Conservation (phyloP, 2,329 filamentous ascomycete species). For the Fusarium nanum region DNA sequence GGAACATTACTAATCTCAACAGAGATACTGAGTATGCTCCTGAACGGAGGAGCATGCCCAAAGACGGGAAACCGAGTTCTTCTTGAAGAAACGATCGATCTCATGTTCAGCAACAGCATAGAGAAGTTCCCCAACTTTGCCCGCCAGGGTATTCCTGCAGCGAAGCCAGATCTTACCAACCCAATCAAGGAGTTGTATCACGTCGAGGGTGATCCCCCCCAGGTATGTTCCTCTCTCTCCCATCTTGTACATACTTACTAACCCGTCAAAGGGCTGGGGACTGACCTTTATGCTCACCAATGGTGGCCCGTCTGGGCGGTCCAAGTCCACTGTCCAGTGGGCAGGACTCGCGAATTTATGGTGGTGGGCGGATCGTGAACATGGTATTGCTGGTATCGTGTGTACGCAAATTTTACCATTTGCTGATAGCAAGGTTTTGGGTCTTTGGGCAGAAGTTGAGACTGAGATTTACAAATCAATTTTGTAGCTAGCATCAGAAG, state of each 20-base stretch:
- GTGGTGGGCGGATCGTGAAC: constrained; percentile 73
- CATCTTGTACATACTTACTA: neutral
- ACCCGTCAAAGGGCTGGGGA: constrained; percentile 65
- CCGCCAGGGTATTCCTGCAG: constrained; percentile 56
- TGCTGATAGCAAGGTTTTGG: constrained; percentile 56
- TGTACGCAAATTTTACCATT: constrained; percentile 64
- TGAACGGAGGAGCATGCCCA: constrained; percentile 73
- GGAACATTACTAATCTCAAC: constrained; percentile 5
- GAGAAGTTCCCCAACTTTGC: constrained; percentile 65
- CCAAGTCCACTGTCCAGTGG: constrained; percentile 65
- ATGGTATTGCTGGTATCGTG: constrained; percentile 66
- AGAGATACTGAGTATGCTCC: constrained; percentile 70
- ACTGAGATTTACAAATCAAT: constrained; percentile 52
- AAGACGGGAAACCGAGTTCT: constrained; percentile 66
- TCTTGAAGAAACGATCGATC: constrained; percentile 65
- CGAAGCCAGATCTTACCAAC: constrained; percentile 63
- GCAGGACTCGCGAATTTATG: constrained; percentile 69
- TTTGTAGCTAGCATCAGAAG: neutral
- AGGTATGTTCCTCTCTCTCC: constrained; percentile 46
- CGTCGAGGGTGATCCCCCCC: constrained; percentile 58
- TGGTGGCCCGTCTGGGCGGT: constrained; percentile 63
- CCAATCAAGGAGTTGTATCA: constrained; percentile 63
- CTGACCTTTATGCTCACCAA: constrained; percentile 67
- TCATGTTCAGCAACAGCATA: constrained; percentile 75
- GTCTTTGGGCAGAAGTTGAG: constrained; percentile 56